Base-by-base conservation (phyloP, 768 basidiomycete species). In the Lactarius vividus region DNA sequence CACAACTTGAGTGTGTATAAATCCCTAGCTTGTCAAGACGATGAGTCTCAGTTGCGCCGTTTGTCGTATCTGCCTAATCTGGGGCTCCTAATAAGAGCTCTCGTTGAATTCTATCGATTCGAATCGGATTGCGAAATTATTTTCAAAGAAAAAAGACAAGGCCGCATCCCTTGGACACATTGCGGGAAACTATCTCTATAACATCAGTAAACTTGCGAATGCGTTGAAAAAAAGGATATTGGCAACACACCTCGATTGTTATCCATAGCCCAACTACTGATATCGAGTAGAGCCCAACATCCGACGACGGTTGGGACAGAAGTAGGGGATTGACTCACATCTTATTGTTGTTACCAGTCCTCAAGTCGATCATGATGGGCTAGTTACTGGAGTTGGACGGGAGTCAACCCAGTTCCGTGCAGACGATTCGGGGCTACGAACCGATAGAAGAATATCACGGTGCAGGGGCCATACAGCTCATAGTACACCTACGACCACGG, bases 331-430 rank as follows among this genome's bases (percentile, higher is more conserved):
- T 44, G 4, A 81, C 92, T 70, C 64, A 96, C 95, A 97, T 96
- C 81, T 98, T 98, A 79, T 97, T 98, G 79, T 98, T 98, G 78
- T 98, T 97, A 82, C 96, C 96, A 58, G 96, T 98, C n/a, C 95
- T 96, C 70, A 98, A 79, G 85, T 98, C 97, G 74, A 98, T 97
- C 96, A 98, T 98, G 79, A 98, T 98, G 75, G 98, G 97, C 75
- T 98, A 96, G 77, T 96, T 96, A 54, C 95, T 96, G 72, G 64
- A 59, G 69, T 71, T 67, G 61, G 29, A 20, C 10, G 35, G 29
- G 33, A 13, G 67, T 57, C 62, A 58, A 57, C 23, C 23, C 20
- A 11, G 31, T 52, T 18, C 23, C 5, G n/a, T 16, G 6, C 15
- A 35, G 3, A 1, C 16, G 4, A 6, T 44, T 59, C 11, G 33